Conservation (phyloP, 306 rosid species). For the Prunus padus region DNA sequence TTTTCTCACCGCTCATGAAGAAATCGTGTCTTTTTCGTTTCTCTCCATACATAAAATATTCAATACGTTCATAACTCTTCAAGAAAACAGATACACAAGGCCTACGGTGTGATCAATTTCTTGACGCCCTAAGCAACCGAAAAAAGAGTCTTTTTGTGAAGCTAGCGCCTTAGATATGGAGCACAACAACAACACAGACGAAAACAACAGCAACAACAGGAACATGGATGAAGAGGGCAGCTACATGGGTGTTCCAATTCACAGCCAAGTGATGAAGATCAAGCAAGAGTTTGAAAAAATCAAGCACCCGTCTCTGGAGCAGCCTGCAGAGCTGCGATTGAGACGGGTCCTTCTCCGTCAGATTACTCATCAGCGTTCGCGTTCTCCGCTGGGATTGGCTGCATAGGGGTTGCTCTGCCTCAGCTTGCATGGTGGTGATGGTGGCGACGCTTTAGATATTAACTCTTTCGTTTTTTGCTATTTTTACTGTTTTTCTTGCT, state of each 20-base stretch:
- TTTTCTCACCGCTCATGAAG: slow-evolving; percentile 1
- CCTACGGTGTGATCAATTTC: slow-evolving; percentile 1
- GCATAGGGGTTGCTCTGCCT: slow-evolving; percentile 10
- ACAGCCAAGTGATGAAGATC: slow-evolving; percentile 78
- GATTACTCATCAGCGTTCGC: slow-evolving; percentile 44
- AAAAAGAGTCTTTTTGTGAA: neutral
- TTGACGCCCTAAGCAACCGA: neutral
- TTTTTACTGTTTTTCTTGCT: neutral
- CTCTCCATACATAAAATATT: slow-evolving; percentile 12
- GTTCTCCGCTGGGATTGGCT: slow-evolving; percentile 61
- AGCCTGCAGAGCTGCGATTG: slow-evolving; percentile 38
- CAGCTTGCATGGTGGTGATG: neutral
- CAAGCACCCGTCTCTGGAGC: slow-evolving; percentile 62
- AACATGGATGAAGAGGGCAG: slow-evolving; percentile 20
- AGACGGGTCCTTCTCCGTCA: slow-evolving; percentile 37
- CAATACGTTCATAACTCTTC: slow-evolving; percentile 10
- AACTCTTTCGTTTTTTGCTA: neutral
- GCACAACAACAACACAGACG: slow-evolving; percentile 14
- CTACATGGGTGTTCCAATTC: slow-evolving; percentile 44
- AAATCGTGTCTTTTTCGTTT: slow-evolving; percentile 9
- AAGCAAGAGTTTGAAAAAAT: slow-evolving; percentile 68
- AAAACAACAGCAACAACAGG: slow-evolving; percentile 5
- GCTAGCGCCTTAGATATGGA: neutral
- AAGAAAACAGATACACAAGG: slow-evolving; percentile 4
- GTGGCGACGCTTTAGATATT: neutral